Base-by-base conservation (phyloP, 2,329 filamentous ascomycete species). In the Xylaria sp. region DNA sequence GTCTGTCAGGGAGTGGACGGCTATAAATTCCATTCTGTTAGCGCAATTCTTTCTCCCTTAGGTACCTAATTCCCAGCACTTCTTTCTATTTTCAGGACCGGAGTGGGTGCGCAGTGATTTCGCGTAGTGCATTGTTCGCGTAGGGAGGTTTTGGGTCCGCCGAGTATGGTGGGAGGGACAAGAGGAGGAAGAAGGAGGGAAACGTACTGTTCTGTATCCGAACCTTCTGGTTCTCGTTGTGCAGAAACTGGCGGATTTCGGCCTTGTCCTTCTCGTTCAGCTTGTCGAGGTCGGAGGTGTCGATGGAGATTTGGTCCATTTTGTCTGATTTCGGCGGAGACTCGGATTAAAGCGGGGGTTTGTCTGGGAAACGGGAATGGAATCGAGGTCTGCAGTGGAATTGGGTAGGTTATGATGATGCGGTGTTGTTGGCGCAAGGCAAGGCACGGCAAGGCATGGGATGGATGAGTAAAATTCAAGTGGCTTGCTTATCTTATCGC, bases 191-290 rank as follows among this genome's bases (percentile, higher is more conserved):
- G 34, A 13, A 35, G n/a, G 4, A 23, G 6, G 9, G 11, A 16
- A 37, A 79, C 80, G 76, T 73, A 91, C 88, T 80, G 47, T 76
- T 69, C 65, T 84, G 82, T 54, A 85, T 76, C 66, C 84, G 80
- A n/a, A 90, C 84, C 74, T 94, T 94, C 76, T 97, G 91, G 65
- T 84, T 83, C 80, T 97, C 92, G 72, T 90, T 91, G 68, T 85
- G 79, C 60, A 97, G 81, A 76, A 96, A 93, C 72, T 91, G 86
- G 71, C 91, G 90, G 49, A 99, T 83, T 76, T 97, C 92, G 66
- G 85, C 81, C 82, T 92, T 94, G 77, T 97, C 92, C 71, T 84
- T 83, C 62, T 90, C 87, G 70, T 84, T 89, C 72, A 97, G 87
- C 76, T 86, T 86, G 70, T 85, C 83, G 66, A 93, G 78, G 71